phyloP scores from a whole-genome alignment of 306 rosid species.

The Arachis stenosperma region DNA sequence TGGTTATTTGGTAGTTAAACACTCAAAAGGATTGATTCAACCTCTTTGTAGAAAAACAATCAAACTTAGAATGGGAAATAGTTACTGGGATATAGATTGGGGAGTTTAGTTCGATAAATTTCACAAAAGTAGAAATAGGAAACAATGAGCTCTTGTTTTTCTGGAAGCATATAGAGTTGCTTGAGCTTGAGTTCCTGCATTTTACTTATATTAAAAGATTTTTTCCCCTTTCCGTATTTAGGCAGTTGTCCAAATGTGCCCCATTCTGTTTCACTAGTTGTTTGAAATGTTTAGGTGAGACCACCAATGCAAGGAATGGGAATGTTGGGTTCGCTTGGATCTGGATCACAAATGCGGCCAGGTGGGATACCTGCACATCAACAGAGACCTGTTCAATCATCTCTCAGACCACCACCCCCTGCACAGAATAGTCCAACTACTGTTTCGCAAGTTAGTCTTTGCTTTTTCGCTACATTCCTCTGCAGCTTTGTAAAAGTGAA shows the following conservation, averaged over 20 bases:
- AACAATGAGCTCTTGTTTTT: neutral
- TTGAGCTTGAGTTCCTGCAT: neutral
- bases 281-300: conserved; percentile 58
- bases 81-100: neutral
- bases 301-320: conserved; percentile 77
- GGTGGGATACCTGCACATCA: conserved; percentile 62
- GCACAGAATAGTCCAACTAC: conserved; percentile 58
- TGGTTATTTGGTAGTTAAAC: neutral
- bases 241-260: neutral
- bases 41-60: too few species aligned
- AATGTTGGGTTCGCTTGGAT: conserved; percentile 74
- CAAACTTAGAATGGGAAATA: too few species aligned
- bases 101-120: neutral
- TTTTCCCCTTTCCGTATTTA: neutral
- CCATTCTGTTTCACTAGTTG: conserved; percentile 22
- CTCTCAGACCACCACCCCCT: conserved; percentile 68
- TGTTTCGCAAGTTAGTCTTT: conserved; percentile 76
- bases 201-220: neutral
- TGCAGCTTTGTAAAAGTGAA: neutral
- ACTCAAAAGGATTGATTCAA: neutral
- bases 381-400: conserved; percentile 75
- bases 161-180: neutral
- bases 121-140: neutral
- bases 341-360: conserved; percentile 78
- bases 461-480: neutral